Conservation (phyloP, 176 grass and related monocot species). For the Poa annua region DNA sequence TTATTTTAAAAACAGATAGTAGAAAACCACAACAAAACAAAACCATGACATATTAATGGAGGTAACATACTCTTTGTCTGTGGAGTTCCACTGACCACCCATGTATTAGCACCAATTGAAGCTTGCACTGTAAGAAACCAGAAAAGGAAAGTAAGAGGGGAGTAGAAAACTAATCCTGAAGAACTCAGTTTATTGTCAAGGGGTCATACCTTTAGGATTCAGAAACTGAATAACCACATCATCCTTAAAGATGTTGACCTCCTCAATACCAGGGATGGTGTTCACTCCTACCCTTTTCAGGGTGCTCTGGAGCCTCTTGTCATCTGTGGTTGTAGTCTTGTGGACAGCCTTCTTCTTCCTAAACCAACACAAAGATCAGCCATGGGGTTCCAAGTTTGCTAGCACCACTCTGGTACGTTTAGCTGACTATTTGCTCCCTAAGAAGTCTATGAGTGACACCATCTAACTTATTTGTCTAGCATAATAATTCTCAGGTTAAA, state of each 20-base stretch:
- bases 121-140: constrained; percentile 79
- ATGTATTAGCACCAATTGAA: constrained; percentile 95
- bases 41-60: not conserved
- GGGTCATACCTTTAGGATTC: constrained; percentile 87
- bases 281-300: constrained; percentile 96
- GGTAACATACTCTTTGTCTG: constrained; percentile 90
- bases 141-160: constrained; percentile 37
- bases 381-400: not conserved
- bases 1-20: not conserved
- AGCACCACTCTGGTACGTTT: not conserved
- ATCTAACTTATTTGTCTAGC: not conserved
- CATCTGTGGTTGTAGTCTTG: constrained; percentile 97
- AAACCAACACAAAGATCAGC: constrained; percentile 32
- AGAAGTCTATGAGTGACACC: not conserved
- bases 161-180: not conserved
- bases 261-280: constrained; percentile 91
- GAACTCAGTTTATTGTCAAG: not conserved
- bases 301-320: constrained; percentile 98
- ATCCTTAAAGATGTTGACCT: constrained; percentile 99
- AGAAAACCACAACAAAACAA: not conserved
- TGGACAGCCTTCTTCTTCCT: constrained; percentile 99
- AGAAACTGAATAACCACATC: constrained; percentile 95
- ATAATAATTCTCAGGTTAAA: not conserved
- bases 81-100: constrained; percentile 97
- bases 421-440: not conserved